Percentiles rank a stretch among this genome's conserved stretches.
Conservation (phyloP, 495 filamentous ascomycete genomes). For the Hypoxylon intermedium region DNA sequence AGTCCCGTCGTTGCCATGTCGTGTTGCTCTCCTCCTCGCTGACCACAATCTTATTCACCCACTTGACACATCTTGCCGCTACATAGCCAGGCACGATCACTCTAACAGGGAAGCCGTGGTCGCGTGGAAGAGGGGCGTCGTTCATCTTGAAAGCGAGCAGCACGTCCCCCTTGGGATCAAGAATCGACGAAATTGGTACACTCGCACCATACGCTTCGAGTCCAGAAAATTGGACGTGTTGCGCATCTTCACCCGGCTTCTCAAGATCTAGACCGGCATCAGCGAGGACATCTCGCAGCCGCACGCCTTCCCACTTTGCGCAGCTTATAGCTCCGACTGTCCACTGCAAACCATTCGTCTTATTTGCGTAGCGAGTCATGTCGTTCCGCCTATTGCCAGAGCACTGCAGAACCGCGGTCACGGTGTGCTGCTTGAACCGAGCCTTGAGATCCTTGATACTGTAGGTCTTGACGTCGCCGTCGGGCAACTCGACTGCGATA, state of each 20-base stretch:
- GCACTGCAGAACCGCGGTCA: slow-evolving; percentile 67
- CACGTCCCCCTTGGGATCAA: slow-evolving; percentile 64
- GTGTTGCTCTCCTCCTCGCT: slow-evolving; percentile 63
- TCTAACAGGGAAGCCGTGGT: slow-evolving; percentile 67
- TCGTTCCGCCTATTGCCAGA: slow-evolving; percentile 68
- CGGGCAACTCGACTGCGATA: slow-evolving; percentile 61
- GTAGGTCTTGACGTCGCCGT: slow-evolving; percentile 59
- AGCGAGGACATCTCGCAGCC: slow-evolving; percentile 63
- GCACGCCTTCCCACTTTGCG: slow-evolving; percentile 67
- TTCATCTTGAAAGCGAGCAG: slow-evolving; percentile 69
- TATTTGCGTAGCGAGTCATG: slow-evolving; percentile 61
- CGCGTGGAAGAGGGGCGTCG: slow-evolving; percentile 58
- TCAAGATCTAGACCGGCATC: slow-evolving; percentile 54
- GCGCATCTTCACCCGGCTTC: slow-evolving; percentile 43
- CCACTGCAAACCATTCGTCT: slow-evolving; percentile 67
- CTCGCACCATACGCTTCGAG: slow-evolving; percentile 67
- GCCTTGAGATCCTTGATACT: slow-evolving; percentile 60
- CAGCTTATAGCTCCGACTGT: slow-evolving; percentile 64
- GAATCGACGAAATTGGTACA: slow-evolving; percentile 62
- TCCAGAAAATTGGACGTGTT: slow-evolving; percentile 65
- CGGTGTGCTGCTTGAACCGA: slow-evolving; percentile 58
- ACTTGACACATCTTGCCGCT: slow-evolving; percentile 70
- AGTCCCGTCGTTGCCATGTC: slow-evolving; percentile 68
- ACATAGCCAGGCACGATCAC: slow-evolving; percentile 67
- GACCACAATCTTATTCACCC: slow-evolving; percentile 66